Percentiles rank a stretch among this genome's conserved stretches.
Evolutionary conservation across 2,329 filamentous ascomycete genomes (phyloP).

Genomic region (Coniochaeta sp.): DNA sequence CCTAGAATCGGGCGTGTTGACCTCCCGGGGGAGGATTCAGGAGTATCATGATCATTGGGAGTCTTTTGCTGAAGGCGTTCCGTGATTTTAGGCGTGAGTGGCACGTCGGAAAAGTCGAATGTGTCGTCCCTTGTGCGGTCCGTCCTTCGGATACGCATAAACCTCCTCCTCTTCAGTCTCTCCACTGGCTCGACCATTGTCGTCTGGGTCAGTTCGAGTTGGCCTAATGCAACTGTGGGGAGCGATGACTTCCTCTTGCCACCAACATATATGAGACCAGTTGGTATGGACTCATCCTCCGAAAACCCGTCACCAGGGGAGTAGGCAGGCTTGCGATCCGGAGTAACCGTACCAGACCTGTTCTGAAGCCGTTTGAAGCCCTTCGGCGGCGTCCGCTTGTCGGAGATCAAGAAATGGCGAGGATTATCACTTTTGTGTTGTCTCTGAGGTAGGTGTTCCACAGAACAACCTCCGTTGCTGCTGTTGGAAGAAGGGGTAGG

Average conservation of each 20-base stretch:
- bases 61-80: neutral
- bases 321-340: neutral
- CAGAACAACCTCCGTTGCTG: neutral
- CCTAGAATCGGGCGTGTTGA: too few relatives aligned
- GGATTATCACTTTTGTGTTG: neutral
- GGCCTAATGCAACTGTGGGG: neutral
- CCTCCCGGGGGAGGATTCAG: neutral
- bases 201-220: neutral
- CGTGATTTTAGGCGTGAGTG: neutral
- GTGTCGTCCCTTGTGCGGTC: neutral
- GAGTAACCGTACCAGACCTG: neutral
- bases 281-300: neutral
- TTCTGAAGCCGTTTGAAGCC: constrained; percentile 14
- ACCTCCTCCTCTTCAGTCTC: neutral
- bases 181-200: neutral
- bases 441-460: neutral
- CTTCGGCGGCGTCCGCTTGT: constrained; percentile 7
- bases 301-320: constrained; percentile 15
- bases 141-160: neutral
- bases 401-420: constrained; percentile 9
- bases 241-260: neutral
- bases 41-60: neutral
- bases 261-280: neutral
- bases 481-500: neutral
- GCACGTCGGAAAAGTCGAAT: neutral